Base-by-base conservation (phyloP, 495 filamentous ascomycete genomes). In the Neurospora discreta region DNA sequence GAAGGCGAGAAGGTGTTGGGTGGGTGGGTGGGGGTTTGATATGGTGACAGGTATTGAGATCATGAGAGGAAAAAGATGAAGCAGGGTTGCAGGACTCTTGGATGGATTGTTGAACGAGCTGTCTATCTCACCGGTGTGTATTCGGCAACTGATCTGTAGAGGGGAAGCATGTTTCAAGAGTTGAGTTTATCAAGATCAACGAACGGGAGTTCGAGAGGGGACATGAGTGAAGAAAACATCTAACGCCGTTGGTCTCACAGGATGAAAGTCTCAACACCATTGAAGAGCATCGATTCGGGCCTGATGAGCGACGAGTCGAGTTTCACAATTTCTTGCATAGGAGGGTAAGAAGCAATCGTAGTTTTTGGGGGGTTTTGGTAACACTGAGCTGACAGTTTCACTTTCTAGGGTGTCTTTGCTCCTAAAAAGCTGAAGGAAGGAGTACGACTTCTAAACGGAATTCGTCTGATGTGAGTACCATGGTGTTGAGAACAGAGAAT, bases 281-380 rank as follows among this genome's bases (percentile, higher is more conserved):
- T 38, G 86, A 87, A 71, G 82, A 86, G 70, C 85, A 87, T 77
- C 72, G 76, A 33, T 79, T 80, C 42, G 68, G 78, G 13, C 39
- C 71, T 73, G 72, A 79, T 82, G 76, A 84, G 79, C 42, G 77
- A 70, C 39, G 76, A 4, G 84, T 86, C 78, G 86, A 88, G 69
- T 87, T 87, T 75, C 78, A 82, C 38, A 88, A 88, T 75, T 88
- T 84, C 69, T 75, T 87, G 4, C 77, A 82, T 41, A 84, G 79
- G 40, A 77, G 78, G 74, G 86, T 86, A 78, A 72, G 84, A 77
- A 18, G 26, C 38, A 30, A 38, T 41, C 23, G 70, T 13, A 43
- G 6, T 68, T 68, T 46, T 8, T 38, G 39, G 7, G n/a, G 52
- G 5, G 23, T n/a, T 58, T 11, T 39, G 38, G n/a, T 73, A 23